These are phyloP conservation scores for Parasitella parasitica DNA, from an alignment of 371 early-diverging fungal genomes.

Conservation along the genomic window DNA sequence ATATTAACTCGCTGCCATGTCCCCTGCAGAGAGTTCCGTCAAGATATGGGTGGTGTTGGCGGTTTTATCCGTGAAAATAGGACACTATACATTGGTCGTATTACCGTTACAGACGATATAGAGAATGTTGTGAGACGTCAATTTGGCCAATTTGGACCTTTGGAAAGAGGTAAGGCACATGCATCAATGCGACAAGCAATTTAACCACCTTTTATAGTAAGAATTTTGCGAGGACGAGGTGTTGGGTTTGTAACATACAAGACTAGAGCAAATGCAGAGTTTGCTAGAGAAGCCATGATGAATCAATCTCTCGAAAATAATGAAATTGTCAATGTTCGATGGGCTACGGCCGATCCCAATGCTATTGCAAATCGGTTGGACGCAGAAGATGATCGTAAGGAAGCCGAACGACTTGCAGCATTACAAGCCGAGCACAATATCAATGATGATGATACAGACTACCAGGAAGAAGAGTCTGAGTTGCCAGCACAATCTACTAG, in stretches of 20 bases:
- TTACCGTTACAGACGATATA: constrained; percentile 58
- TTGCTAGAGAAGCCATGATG: constrained; percentile 90
- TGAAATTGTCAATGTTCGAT: constrained; percentile 60
- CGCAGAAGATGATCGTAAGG: constrained; percentile 17
- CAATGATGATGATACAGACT: constrained; percentile 44
- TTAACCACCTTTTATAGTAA: constrained; percentile 28
- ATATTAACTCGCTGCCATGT: too few relatives aligned
- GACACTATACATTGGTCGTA: constrained; percentile 81
- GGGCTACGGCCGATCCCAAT: constrained; percentile 87
- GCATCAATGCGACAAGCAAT: not conserved
- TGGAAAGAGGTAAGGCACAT: constrained; percentile 64
- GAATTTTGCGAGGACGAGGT: constrained; percentile 63
- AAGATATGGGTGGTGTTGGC: constrained; percentile 90
- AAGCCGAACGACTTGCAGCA: constrained; percentile 19
- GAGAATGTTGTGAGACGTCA: constrained; percentile 65
- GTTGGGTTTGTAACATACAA: constrained; percentile 83
- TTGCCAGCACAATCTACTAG: constrained; percentile 62
- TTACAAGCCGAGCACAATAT: constrained; percentile 27
- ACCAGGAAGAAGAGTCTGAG: constrained; percentile 58
- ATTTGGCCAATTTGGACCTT: constrained; percentile 79
- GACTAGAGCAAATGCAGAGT: constrained; percentile 74
- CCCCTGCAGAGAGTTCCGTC: constrained; percentile 72
- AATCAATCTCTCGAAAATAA: constrained; percentile 76
- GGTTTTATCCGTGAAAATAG: constrained; percentile 73
- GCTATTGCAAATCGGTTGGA: constrained; percentile 54